Evolutionary conservation across 257 asterid species (phyloP).

Genomic region (Nicotiana knightiana): DNA sequence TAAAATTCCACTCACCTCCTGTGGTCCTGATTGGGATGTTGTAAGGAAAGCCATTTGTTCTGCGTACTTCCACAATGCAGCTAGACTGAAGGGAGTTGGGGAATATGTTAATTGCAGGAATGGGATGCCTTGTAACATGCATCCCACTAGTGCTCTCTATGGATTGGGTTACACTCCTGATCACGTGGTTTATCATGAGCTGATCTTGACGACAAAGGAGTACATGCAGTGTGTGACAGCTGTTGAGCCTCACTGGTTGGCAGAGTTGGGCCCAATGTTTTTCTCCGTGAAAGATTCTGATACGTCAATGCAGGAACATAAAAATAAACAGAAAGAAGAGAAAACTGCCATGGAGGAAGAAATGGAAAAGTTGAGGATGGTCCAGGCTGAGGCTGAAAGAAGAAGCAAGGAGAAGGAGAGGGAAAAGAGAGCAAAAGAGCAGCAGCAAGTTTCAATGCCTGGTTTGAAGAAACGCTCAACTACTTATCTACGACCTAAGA

Average conservation of each 20-base stretch:
- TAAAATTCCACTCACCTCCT: slow-evolving; percentile 67
- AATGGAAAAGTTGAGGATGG: slow-evolving; percentile 76
- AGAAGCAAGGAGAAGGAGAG: slow-evolving; percentile 50
- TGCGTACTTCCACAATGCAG: slow-evolving; percentile 86
- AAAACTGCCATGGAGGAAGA: slow-evolving; percentile 95
- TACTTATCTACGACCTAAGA: slow-evolving; percentile 73
- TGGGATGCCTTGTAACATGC: slow-evolving; percentile 96
- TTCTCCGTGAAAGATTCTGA: slow-evolving; percentile 91
- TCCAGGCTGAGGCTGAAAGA: slow-evolving; percentile 47
- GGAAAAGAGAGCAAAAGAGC: slow-evolving; percentile 59
- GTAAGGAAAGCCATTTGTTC: slow-evolving; percentile 90
- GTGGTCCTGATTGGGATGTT: slow-evolving; percentile 88
- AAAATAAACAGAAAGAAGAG: slow-evolving; percentile 85
- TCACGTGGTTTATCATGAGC: slow-evolving; percentile 86
- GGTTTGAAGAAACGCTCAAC: slow-evolving; percentile 71
- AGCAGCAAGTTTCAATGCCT: slow-evolving; percentile 63
- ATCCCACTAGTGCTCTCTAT: slow-evolving; percentile 86
- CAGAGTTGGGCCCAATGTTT: slow-evolving; percentile 95
- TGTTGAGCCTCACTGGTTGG: slow-evolving; percentile 96
- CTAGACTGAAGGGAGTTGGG: slow-evolving; percentile 74
- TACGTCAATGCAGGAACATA: slow-evolving; percentile 76
- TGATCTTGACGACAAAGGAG: slow-evolving; percentile 76
- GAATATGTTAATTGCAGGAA: slow-evolving; percentile 85
- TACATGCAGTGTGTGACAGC: slow-evolving; percentile 91
- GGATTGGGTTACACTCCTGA: slow-evolving; percentile 94